Evolutionary conservation across 2,329 filamentous ascomycete species (phyloP), one percentile per base, ranked within the genome.

Genomic region (Eurotiales sp.): DNA sequence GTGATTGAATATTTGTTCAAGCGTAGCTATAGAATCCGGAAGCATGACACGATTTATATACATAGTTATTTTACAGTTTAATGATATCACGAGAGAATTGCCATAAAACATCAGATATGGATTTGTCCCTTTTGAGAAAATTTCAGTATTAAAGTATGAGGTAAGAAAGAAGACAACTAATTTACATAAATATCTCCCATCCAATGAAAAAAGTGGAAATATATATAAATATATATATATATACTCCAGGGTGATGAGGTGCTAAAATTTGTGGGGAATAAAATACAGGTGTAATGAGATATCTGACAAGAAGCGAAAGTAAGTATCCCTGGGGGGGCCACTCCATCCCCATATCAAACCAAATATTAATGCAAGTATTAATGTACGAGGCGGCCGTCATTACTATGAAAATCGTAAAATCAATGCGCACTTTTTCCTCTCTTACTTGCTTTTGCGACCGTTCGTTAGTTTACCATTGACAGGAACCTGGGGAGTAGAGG

Each of bases 401-500:
- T 23, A 34, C 19, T 43, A n/a, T 43, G 43, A 23, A 43, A 34
- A 22, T 50, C 47, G 36, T 50, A 42, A 49, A 32, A 21, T 50
- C 47, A 43, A 17, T 43, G 37, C 40, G 10, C 37, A 29, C 23
- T 23, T 21, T 50, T 43, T n/a, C n/a, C n/a, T n/a, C n/a, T n/a
- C n/a, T n/a, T n/a, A 50, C 15, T 50, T 42, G 22, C 39, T 40
- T 50, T 50, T 50, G 39, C 47, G 39, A 11, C 30, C 41, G 21
- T 51, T 63, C 30, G 68, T 59, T 17, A 68, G 68, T 46, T 69
- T 55, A 5, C 71, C 72, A 45, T 74, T 74, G 30, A 74, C 40
- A 21, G 69, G 59, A 21, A 73, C 64, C 50, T 66, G 60, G 3
- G 32, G 32, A 8, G 68, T 66, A 2, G 65, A 55, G 27, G 63